phyloP scores from a whole-genome alignment of 2,329 filamentous ascomycete species.

The Beauveria caledonica region DNA sequence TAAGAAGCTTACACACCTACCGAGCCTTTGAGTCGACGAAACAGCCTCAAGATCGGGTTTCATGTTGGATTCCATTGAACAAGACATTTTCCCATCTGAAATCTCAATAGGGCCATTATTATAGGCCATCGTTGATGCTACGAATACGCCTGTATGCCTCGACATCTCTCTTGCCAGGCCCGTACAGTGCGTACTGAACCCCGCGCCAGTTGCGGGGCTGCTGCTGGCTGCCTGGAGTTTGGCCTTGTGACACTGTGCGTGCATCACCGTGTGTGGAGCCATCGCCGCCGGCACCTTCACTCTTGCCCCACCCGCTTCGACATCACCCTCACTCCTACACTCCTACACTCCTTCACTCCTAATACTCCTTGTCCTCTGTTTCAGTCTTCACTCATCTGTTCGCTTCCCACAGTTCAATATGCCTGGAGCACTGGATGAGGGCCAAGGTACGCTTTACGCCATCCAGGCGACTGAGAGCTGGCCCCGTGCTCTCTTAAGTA shows the following conservation, averaged over 20 bases:
- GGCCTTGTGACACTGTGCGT: constrained; percentile 10
- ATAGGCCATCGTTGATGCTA: background rate
- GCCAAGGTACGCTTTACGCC: background rate
- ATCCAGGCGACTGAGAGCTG: background rate
- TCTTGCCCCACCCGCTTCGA: constrained; percentile 25
- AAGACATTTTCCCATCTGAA: too few relatives aligned
- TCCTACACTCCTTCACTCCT: constrained; percentile 2
- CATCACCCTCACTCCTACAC: constrained; percentile 11
- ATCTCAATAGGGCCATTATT: background rate
- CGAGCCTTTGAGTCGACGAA: too few relatives aligned
- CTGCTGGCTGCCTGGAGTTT: constrained; percentile 3
- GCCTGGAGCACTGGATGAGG: background rate
- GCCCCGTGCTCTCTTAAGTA: background rate
- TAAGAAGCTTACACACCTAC: background rate
- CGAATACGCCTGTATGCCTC: background rate
- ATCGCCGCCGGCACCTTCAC: constrained; percentile 14
- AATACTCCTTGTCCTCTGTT: constrained; percentile 12
- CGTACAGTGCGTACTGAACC: background rate
- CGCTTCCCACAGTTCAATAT: background rate
- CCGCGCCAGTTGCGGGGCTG: background rate
- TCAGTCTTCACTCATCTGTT: background rate
- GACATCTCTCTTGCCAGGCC: background rate
- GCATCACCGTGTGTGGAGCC: constrained; percentile 1
- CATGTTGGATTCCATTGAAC: too few relatives aligned
- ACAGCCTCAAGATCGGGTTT: too few relatives aligned